Conservation (phyloP, 73 alveolate genomes). For the Blepharisma stoltei region DNA sequence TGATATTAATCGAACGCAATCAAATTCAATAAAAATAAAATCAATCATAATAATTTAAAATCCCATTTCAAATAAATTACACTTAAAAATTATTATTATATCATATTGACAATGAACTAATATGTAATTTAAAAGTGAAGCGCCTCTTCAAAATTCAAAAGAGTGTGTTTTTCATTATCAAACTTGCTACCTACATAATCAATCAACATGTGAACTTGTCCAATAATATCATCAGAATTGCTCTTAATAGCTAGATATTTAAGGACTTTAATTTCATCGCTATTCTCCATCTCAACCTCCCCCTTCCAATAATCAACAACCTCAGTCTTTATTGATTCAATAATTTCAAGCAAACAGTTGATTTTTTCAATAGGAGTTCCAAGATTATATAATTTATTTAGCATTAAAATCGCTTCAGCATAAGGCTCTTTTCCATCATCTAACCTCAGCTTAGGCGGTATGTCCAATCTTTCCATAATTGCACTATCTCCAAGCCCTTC, state of each 20-base stretch:
- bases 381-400: background rate
- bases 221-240: background rate
- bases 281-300: slow-evolving; percentile 2
- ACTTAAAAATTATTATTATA: no score
- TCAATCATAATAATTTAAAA: background rate
- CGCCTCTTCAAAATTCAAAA: background rate
- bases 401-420: background rate
- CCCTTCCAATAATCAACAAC: slow-evolving; percentile 29
- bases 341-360: slow-evolving; percentile 4
- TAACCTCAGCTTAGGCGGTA: background rate
- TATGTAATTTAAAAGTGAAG: no score
- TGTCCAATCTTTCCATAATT: background rate
- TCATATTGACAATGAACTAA: no score
- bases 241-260: background rate
- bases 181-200: slow-evolving; percentile 15
- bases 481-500: background rate
- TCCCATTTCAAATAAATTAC: no score
- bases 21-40: background rate
- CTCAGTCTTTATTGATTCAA: background rate
- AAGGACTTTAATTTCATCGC: background rate
- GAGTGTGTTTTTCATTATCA: background rate
- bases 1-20: background rate
- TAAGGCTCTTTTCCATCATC: slow-evolving; percentile 11
- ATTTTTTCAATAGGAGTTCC: slow-evolving; percentile 29
- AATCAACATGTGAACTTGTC: background rate